Evolutionary conservation across 305 asterid species (phyloP).

Genomic region (Solanum hybrid): DNA sequence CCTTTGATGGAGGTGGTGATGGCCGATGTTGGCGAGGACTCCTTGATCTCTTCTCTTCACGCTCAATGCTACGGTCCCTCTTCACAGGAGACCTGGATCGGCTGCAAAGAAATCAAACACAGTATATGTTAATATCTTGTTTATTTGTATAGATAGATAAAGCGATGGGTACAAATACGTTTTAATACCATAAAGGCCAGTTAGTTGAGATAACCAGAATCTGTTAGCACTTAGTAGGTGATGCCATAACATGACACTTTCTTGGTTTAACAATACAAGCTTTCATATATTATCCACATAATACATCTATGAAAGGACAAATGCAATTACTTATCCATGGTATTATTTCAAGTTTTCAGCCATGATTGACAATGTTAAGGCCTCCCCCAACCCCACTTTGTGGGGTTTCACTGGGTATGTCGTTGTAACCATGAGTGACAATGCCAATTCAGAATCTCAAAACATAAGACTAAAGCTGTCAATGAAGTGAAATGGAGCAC

Average conservation of each 20-base stretch:
- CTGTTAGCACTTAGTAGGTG: background rate
- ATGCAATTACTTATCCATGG: background rate
- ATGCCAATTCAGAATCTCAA: background rate
- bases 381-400: background rate
- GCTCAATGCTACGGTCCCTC: constrained; percentile 8
- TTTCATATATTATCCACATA: background rate
- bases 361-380: background rate
- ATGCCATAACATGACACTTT: background rate
- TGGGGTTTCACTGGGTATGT: background rate
- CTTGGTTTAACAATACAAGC: background rate
- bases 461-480: background rate
- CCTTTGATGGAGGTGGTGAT: constrained; percentile 37
- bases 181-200: background rate
- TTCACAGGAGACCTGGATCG: constrained; percentile 35
- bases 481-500: background rate
- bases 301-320: background rate
- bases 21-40: constrained; percentile 22
- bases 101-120: constrained; percentile 13
- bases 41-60: constrained; percentile 21
- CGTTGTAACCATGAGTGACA: background rate
- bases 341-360: background rate
- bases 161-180: background rate
- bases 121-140: background rate
- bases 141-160: background rate
- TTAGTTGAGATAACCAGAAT: background rate